Evolutionary conservation across 805 yeast genomes (phyloP), one percentile per base, ranked within the genome.

Genomic region (Huiozyma naganishii): DNA sequence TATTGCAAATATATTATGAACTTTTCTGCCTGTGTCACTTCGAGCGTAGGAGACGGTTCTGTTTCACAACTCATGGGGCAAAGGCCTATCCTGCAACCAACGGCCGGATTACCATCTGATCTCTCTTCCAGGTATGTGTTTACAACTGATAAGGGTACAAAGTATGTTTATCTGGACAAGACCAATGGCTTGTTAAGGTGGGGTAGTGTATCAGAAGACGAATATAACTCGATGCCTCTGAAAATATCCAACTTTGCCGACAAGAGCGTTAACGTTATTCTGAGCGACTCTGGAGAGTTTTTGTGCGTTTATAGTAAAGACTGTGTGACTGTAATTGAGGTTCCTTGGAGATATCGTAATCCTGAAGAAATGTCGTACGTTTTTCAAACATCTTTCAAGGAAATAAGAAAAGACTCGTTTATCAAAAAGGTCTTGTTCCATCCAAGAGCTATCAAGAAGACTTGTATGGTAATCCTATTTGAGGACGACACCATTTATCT

Each of bases 361-460:
- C 41, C 41, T 4, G 27, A 36, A 5, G 29, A 34, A 11, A 37
- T 45, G 35, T 7, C 29, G 4, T 33, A 36, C 17, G 39, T 27
- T 13, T 44, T 46, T 11, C 40, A 42, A 29, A 33, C 37, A 5
- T 27, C 39, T 6, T 13, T 36, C 23, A 40, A 32, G 41, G 45
- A 33, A 12, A 13, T 44, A 10, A 30, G 29, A 27, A 33, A 11
- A 23, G 28, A 8, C 1, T 23, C 48, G 4, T 32, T 37, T 2
- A 70, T 41, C 65, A 70, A 36, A 62, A 78, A 27, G 62, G 72
- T 48, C 42, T 65, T 41, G 66, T 78, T 62, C 77, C 80, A 37
- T 58, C 76, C 65, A 8, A 47, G 52, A 33, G 56, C 61, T 7
- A 40, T 43, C 6, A 37, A 45, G 3, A 55, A 53, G 34, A 49